Base-by-base conservation (phyloP, 305 asterid species). In the Rubia peregrina region DNA sequence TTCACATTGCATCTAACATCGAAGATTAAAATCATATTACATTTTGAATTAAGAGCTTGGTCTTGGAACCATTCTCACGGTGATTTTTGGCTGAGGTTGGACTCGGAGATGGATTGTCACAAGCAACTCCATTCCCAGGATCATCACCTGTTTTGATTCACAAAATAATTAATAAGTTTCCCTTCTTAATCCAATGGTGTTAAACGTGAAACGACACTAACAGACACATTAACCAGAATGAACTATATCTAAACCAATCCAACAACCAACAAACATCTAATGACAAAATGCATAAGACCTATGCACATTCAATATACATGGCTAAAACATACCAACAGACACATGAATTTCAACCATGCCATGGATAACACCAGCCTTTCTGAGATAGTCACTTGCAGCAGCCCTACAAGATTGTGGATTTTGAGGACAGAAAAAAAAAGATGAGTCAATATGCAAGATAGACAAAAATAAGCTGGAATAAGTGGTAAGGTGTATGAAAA, bases 371-470 rank as follows among this genome's bases (percentile, higher is more conserved):
- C 98, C 98, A 24, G 86, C 75, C 73, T 72, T 76, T 71, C 82
- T 79, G 53, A 91, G 90, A 80, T 94, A 94, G 76, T 80, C 74
- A 82, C 98, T 88, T 19, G 98, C 99, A 21, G 78, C 95, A 75
- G 70, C 77, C 82, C 97, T 94, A 89, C 81, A 79, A 56, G 62
- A 41, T 68, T 60, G 24, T n/a, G 55, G 30, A 17, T 46, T 57
- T 68, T 67, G 46, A 69, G 19, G 70, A 33, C 17, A 22, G 30
- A 22, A 61, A 53, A 44, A 3, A 44, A 3, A 13, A 9, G 14
- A 5, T 19, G 7, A 24, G 1, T n/a, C 68, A 72, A 57, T 57
- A 41, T 7, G 17, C 51, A 65, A 60, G 33, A 24, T 40, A 69
- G 65, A 56, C 53, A 5, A 9, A 7, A 55, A 69, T 19, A 38